phyloP scores from a whole-genome alignment of 768 basidiomycete species.

The Pholiota conissans region DNA sequence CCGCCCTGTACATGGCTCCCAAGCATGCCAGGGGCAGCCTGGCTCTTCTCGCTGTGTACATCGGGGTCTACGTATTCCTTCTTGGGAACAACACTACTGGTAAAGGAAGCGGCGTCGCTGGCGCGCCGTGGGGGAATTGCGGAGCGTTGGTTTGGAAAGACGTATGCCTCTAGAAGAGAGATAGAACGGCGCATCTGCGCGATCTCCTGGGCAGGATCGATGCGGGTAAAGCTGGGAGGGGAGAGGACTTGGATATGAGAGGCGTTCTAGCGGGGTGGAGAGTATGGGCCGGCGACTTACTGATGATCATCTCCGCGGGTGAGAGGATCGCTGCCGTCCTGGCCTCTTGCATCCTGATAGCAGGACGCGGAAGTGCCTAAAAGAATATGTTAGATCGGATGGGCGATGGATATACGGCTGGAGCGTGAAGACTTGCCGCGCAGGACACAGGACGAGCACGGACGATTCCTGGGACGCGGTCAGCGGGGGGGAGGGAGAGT shows the following conservation, averaged over 20 bases:
- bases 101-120: slow-evolving; percentile 32
- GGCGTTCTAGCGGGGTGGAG: slow-evolving; percentile 13
- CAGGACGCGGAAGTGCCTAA: slow-evolving; percentile 78
- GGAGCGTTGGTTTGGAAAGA: slow-evolving; percentile 45
- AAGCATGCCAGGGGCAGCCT: slow-evolving; percentile 61
- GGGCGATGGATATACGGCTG: slow-evolving; percentile 6
- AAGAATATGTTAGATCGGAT: slow-evolving; percentile 22
- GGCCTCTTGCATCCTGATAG: slow-evolving; percentile 73
- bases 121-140: slow-evolving; percentile 32
- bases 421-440: slow-evolving; percentile 50
- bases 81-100: slow-evolving; percentile 48
- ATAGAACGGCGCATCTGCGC: slow-evolving; percentile 69
- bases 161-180: slow-evolving; percentile 62
- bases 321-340: slow-evolving; percentile 51
- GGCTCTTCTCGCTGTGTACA: slow-evolving; percentile 39
- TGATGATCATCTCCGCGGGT: slow-evolving; percentile 63
- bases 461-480: slow-evolving; percentile 60
- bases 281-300: slow-evolving; percentile 35
- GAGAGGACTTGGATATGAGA: slow-evolving; percentile 17
- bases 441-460: slow-evolving; percentile 86
- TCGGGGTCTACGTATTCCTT: slow-evolving; percentile 54
- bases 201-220: slow-evolving; percentile 68
- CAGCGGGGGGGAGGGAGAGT: slow-evolving; percentile 9
- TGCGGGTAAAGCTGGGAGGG: slow-evolving; percentile 39
- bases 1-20: slow-evolving; percentile 67